Percentiles rank a stretch among this genome's conserved stretches.
Conservation (phyloP, 2,329 filamentous ascomycete species). For the Fusarium proliferatum region DNA sequence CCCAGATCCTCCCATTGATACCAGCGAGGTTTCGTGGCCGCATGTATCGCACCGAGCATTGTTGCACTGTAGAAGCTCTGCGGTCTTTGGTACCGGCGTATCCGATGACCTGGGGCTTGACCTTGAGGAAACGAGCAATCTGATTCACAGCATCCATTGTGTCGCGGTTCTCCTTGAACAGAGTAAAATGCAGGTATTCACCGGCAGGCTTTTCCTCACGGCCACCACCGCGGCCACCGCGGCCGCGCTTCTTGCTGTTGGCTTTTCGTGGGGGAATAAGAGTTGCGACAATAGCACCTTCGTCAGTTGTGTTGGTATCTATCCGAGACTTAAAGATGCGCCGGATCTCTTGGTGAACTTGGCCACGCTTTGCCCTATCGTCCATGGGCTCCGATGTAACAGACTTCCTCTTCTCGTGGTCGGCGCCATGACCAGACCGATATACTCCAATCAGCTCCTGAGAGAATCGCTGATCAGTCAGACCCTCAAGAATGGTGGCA, state of each 20-base stretch:
- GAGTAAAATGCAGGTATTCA: slow-evolving; percentile 87
- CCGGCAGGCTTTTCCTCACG: slow-evolving; percentile 60
- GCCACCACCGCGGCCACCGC: slow-evolving; percentile 39
- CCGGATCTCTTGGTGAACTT: slow-evolving; percentile 73
- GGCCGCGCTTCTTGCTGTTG: slow-evolving; percentile 45
- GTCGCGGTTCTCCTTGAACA: slow-evolving; percentile 97
- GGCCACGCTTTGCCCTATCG: slow-evolving; percentile 58
- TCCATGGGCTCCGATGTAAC: slow-evolving; percentile 56
- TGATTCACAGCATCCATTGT: slow-evolving; percentile 91
- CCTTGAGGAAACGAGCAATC: slow-evolving; percentile 77
- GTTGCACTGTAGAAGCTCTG: slow-evolving; percentile 85
- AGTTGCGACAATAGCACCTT: slow-evolving; percentile 72
- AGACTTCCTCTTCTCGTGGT: slow-evolving; percentile 45
- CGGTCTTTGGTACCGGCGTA: slow-evolving; percentile 91
- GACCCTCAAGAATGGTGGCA: slow-evolving; percentile 50
- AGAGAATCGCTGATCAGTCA: slow-evolving; percentile 55
- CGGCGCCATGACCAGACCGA: slow-evolving; percentile 49
- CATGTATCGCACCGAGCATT: slow-evolving; percentile 72
- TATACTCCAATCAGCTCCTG: slow-evolving; percentile 57
- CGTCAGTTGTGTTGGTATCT: slow-evolving; percentile 74
- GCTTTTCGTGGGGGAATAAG: slow-evolving; percentile 64
- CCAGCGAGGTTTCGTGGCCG: slow-evolving; percentile 69
- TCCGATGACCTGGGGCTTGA: slow-evolving; percentile 78
- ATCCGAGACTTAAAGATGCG: slow-evolving; percentile 82
- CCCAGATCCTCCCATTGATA: slow-evolving; percentile 72